phyloP scores from a whole-genome alignment of 2,329 filamentous ascomycete genomes.

The Cladophialophora exuberans region DNA sequence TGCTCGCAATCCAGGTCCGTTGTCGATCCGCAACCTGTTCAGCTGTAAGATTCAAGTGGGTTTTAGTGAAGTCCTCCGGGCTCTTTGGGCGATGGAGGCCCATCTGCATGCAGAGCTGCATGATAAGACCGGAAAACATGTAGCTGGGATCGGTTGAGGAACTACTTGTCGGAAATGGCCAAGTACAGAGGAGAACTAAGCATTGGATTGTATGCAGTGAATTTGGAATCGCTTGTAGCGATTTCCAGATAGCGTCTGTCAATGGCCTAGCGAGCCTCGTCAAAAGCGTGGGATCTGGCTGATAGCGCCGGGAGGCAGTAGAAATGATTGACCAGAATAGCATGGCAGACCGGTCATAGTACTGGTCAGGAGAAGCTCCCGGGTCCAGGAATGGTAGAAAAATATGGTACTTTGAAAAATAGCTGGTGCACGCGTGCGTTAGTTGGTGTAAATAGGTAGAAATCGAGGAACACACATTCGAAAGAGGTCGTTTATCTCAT shows the following conservation, averaged over 20 bases:
- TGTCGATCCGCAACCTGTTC: slow-evolving; percentile 66
- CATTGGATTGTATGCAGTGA: slow-evolving; percentile 67
- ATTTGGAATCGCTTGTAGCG: slow-evolving; percentile 61
- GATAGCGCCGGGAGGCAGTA: slow-evolving; percentile 63
- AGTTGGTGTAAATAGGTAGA: neutral
- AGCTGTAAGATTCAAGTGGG: slow-evolving; percentile 56
- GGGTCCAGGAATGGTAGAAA: slow-evolving; percentile 66
- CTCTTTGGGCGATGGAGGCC: slow-evolving; percentile 66
- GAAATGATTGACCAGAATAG: slow-evolving; percentile 69
- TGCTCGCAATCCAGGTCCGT: slow-evolving; percentile 68
- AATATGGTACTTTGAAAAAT: slow-evolving; percentile 65
- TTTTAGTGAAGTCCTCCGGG: slow-evolving; percentile 56
- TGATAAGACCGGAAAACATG: slow-evolving; percentile 66
- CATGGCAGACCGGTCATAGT: slow-evolving; percentile 59
- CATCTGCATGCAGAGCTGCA: slow-evolving; percentile 67
- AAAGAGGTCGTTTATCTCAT: slow-evolving; percentile 10
- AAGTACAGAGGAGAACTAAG: slow-evolving; percentile 64
- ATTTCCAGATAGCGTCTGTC: slow-evolving; percentile 64
- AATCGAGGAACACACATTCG: slow-evolving; percentile 3
- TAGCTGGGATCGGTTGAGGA: slow-evolving; percentile 67
- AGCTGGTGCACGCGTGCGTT: slow-evolving; percentile 36
- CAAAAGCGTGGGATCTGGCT: slow-evolving; percentile 56
- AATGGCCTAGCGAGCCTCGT: slow-evolving; percentile 55
- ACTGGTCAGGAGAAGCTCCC: slow-evolving; percentile 56
- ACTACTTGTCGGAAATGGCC: slow-evolving; percentile 65